Conservation (phyloP, 495 filamentous ascomycete genomes). For the Lophium mytilinum region DNA sequence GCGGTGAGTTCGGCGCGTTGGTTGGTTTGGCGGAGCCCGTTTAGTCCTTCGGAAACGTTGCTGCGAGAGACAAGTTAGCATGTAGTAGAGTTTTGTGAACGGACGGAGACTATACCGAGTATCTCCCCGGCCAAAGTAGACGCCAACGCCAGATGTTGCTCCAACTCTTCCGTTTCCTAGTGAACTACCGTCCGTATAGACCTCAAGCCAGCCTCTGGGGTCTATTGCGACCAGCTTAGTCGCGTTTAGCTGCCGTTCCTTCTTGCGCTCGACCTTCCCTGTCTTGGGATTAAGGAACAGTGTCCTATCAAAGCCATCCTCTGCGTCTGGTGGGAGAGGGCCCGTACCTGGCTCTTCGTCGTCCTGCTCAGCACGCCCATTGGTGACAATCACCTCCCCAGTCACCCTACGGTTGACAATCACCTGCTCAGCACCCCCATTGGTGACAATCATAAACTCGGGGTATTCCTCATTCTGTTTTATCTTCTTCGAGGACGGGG, state of each 20-base stretch:
- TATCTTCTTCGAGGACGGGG: constrained; percentile 29
- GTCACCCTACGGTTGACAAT: too few species aligned
- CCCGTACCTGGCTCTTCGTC: constrained; percentile 48
- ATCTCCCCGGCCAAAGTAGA: constrained; percentile 74
- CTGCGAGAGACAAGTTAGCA: constrained; percentile 37
- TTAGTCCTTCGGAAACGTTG: constrained; percentile 77
- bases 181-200: constrained; percentile 87
- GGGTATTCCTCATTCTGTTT: constrained; percentile 29
- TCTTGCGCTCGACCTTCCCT: constrained; percentile 55
- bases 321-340: constrained; percentile 45
- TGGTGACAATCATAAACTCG: background rate
- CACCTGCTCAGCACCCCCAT: constrained; percentile 26
- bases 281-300: constrained; percentile 47
- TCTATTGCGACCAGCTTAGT: constrained; percentile 37
- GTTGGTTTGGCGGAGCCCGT: constrained; percentile 75
- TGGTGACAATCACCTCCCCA: background rate
- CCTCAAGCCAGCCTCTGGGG: constrained; percentile 47
- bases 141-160: constrained; percentile 76
- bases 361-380: constrained; percentile 28
- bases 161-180: constrained; percentile 64
- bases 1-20: constrained; percentile 91
- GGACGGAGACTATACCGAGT: constrained; percentile 43
- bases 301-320: constrained; percentile 57
- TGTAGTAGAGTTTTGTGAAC: background rate
- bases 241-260: constrained; percentile 38